Evolutionary conservation across 192 early-diverging fungal genomes (phyloP).

Genomic region (Backusella liffmaniae): DNA sequence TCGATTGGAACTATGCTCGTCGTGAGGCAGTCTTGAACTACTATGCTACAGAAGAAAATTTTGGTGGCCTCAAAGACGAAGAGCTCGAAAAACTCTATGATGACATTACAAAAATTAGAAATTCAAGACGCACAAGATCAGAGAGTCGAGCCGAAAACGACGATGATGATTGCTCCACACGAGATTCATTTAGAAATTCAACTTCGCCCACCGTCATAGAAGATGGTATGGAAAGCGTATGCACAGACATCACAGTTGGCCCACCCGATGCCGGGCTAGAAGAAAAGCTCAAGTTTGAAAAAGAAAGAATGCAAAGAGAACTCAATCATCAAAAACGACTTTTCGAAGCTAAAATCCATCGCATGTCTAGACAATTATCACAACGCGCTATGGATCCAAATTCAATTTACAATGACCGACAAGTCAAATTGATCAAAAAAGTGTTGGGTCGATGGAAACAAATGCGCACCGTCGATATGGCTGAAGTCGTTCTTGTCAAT

Average conservation of each 20-base stretch:
- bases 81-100: slow-evolving; percentile 55
- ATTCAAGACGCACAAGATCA: slow-evolving; percentile 45
- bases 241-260: slow-evolving; percentile 33
- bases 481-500: slow-evolving; percentile 66
- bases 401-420: slow-evolving; percentile 41
- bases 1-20: slow-evolving; percentile 79
- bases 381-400: slow-evolving; percentile 36
- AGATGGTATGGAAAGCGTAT: slow-evolving; percentile 39
- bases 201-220: slow-evolving; percentile 25
- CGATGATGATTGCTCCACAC: slow-evolving; percentile 27
- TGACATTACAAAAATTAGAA: slow-evolving; percentile 55
- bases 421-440: slow-evolving; percentile 42
- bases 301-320: slow-evolving; percentile 52
- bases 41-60: slow-evolving; percentile 38
- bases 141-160: slow-evolving; percentile 44
- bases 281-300: slow-evolving; percentile 45
- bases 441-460: slow-evolving; percentile 47
- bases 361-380: slow-evolving; percentile 38
- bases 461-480: slow-evolving; percentile 59
- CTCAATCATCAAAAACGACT: slow-evolving; percentile 50
- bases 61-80: slow-evolving; percentile 55
- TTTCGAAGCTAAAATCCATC: slow-evolving; percentile 54
- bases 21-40: slow-evolving; percentile 64
- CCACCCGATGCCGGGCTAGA: slow-evolving; percentile 29
- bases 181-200: slow-evolving; percentile 27